Percentiles rank a stretch among this genome's conserved stretches.
phyloP scores from a whole-genome alignment of 352 stramenopile genomes.

The Peronospora belbahrii region DNA sequence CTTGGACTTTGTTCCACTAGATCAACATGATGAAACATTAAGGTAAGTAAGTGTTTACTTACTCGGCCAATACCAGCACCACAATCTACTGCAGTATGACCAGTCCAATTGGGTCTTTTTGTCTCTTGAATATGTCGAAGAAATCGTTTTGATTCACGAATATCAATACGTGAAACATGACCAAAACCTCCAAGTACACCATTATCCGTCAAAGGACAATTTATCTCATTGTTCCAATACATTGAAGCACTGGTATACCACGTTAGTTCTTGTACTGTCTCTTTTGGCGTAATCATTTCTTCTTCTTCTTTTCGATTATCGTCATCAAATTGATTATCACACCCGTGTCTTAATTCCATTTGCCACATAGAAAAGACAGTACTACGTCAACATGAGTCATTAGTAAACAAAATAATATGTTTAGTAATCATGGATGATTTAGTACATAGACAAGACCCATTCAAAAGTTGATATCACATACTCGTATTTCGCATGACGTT shows the following conservation, averaged over 20 bases:
- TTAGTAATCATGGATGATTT: background rate
- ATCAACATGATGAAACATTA: conserved; percentile 84
- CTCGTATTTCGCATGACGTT: conserved; percentile 55
- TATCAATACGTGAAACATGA: conserved; percentile 74
- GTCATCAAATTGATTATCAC: conserved; percentile 3
- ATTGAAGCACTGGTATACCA: conserved; percentile 72
- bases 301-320: conserved; percentile 1
- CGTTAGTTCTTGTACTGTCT: conserved; percentile 15
- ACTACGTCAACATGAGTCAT: conserved; percentile 13
- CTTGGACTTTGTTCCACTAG: conserved; percentile 92
- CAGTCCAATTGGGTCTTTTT: conserved; percentile 39
- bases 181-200: conserved; percentile 91
- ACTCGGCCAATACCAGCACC: conserved; percentile 92
- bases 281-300: background rate
- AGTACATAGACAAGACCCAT: too few relatives aligned
- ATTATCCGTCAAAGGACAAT: conserved; percentile 89
- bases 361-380: conserved; percentile 75
- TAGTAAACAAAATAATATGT: background rate
- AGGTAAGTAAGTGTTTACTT: conserved; percentile 90
- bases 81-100: conserved; percentile 60
- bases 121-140: conserved; percentile 36
- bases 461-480: too few relatives aligned
- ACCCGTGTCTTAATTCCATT: conserved; percentile 39
- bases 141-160: conserved; percentile 66
- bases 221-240: conserved; percentile 86